Percentiles rank a stretch among this genome's conserved stretches.
Conservation (phyloP, 805 yeast species). For the Barnettozyma botsteinii region DNA sequence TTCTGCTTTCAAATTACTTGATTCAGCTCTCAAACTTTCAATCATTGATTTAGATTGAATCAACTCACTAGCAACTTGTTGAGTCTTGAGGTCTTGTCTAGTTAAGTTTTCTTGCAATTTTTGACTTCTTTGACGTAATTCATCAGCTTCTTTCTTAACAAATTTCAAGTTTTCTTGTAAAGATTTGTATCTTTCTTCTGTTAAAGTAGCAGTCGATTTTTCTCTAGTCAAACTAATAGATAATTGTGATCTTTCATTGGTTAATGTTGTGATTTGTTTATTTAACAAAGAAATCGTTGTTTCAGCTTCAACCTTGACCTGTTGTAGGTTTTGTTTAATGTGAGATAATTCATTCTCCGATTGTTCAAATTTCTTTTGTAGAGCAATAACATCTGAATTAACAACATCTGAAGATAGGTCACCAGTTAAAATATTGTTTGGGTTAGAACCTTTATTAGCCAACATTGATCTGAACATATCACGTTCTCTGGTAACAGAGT, state of each 20-base stretch:
- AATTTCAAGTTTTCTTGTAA: conserved; percentile 35
- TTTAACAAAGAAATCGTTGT: conserved; percentile 45
- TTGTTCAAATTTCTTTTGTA: conserved; percentile 15
- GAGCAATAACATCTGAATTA: conserved; percentile 7
- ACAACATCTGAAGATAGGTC: conserved; percentile 9
- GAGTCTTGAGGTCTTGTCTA: conserved; percentile 45
- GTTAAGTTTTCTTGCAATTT: conserved; percentile 37
- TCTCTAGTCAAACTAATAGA: conserved; percentile 47
- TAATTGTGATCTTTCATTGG: conserved; percentile 40
- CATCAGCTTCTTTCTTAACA: conserved; percentile 40
- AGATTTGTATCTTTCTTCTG: conserved; percentile 45
- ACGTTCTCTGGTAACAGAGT: conserved; percentile 56
- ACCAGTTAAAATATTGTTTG: conserved; percentile 16
- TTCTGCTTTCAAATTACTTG: conserved; percentile 49
- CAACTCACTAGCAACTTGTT: conserved; percentile 47
- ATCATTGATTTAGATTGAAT: conserved; percentile 43
- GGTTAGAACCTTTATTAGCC: conserved; percentile 16
- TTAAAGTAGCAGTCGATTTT: conserved; percentile 46
- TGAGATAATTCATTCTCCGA: conserved; percentile 13
- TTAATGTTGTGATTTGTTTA: conserved; percentile 35
- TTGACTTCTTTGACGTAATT: conserved; percentile 34
- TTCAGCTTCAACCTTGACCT: conserved; percentile 34
- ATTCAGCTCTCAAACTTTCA: conserved; percentile 39
- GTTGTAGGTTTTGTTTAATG: conserved; percentile 19
- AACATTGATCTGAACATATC: conserved; percentile 49